Percentiles rank a stretch among this genome's conserved stretches.
phyloP scores from a whole-genome alignment of 257 asterid species.

The Agastache rugosa region DNA sequence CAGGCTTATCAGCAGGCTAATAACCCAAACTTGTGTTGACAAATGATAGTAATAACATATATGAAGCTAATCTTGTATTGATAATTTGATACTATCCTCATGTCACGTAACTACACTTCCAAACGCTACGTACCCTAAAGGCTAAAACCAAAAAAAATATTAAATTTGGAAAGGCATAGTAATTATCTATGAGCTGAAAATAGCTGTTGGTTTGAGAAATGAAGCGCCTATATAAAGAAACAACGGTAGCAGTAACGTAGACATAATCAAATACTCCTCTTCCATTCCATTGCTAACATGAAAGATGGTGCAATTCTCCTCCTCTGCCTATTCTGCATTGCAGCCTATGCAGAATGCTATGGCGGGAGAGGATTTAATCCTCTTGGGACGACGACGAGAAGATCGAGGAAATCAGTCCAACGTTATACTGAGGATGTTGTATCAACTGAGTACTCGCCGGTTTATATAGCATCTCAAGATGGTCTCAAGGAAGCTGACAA shows the following conservation, averaged over 20 bases:
- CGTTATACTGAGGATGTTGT: neutral
- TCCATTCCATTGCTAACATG: slow-evolving; percentile 35
- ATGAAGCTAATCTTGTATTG: neutral
- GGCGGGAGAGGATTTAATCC: slow-evolving; percentile 39
- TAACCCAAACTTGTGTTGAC: slow-evolving; percentile 10
- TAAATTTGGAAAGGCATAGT: slow-evolving; percentile 19
- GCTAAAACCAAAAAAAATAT: neutral
- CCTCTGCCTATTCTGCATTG: slow-evolving; percentile 38
- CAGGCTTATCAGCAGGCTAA: slow-evolving; percentile 16
- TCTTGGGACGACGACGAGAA: slow-evolving; percentile 23
- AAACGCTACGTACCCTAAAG: neutral
- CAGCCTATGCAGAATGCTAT: slow-evolving; percentile 41
- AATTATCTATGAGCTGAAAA: slow-evolving; percentile 6
- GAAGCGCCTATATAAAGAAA: slow-evolving; percentile 17
- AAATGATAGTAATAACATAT: neutral
- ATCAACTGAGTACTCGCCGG: slow-evolving; percentile 35
- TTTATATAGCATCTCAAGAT: slow-evolving; percentile 40
- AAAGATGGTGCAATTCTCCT: slow-evolving; percentile 28
- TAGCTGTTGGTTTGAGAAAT: neutral
- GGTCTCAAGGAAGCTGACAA: slow-evolving; percentile 50
- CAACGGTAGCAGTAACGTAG: neutral
- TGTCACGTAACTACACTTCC: neutral
- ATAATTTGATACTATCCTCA: neutral
- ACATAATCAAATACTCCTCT: neutral
- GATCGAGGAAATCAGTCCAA: slow-evolving; percentile 14